Percentiles rank a stretch among this genome's conserved stretches.
These are phyloP conservation scores for Collybia mongolica DNA, from an alignment of 768 basidiomycete species.

Conservation along the genomic window DNA sequence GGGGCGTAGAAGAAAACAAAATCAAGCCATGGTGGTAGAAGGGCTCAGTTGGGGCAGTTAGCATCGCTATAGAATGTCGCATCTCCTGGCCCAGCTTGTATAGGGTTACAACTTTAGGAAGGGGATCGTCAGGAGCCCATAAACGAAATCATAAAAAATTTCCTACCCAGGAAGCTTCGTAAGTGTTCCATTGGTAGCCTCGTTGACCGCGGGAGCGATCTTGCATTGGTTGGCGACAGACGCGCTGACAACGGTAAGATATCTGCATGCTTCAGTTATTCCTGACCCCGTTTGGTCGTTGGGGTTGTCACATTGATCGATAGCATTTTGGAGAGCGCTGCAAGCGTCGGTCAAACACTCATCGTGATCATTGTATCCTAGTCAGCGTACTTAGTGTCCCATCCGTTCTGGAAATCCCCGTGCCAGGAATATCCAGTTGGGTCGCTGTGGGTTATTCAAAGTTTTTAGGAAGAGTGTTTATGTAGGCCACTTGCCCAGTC, in stretches of 20 bases:
- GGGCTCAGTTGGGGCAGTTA: too few species aligned
- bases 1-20: too few species aligned
- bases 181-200: constrained; percentile 20
- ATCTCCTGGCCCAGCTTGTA: constrained; percentile 31
- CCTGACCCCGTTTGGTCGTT: constrained; percentile 33
- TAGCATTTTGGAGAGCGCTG: constrained; percentile 40
- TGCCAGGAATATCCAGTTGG: constrained; percentile 50
- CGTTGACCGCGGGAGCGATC: constrained; percentile 27
- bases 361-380: too few species aligned
- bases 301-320: constrained; percentile 42
- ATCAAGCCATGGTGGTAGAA: too few species aligned
- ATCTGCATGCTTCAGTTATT: constrained; percentile 37
- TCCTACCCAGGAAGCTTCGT: constrained; percentile 27
- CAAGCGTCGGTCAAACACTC: too few species aligned
- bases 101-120: constrained; percentile 33
- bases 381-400: constrained; percentile 33
- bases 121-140: too few species aligned
- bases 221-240: constrained; percentile 28
- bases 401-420: constrained; percentile 50
- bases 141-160: not conserved
- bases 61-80: too few species aligned
- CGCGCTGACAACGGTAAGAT: constrained; percentile 30
- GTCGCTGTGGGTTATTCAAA: constrained; percentile 31
- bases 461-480: too few species aligned
- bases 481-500: too few species aligned